Evolutionary conservation across 192 early-diverging fungal species (phyloP).

Genomic region (Chytriomyces sp.): DNA sequence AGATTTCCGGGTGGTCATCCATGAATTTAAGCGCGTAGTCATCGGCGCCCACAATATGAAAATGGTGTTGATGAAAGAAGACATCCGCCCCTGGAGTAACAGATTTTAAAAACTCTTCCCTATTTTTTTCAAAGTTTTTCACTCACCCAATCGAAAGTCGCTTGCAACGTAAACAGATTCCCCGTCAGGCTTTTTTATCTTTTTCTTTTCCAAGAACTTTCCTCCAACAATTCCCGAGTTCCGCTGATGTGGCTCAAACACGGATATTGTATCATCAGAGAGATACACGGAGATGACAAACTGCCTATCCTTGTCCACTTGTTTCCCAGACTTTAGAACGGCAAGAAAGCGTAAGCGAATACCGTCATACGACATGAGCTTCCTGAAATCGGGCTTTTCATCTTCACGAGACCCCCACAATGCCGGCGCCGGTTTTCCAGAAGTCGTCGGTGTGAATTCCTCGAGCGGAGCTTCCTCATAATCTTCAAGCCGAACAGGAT

Average conservation of each 20-base stretch:
- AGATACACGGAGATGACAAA: constrained; percentile 64
- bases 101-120: constrained; percentile 3
- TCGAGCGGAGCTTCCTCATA: constrained; percentile 44
- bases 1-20: constrained; percentile 51
- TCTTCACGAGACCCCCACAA: constrained; percentile 32
- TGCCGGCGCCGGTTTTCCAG: constrained; percentile 30
- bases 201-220: constrained; percentile 64
- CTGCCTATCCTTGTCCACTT: constrained; percentile 60
- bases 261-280: constrained; percentile 60
- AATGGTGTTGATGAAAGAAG: constrained; percentile 57
- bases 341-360: constrained; percentile 54
- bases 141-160: constrained; percentile 62
- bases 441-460: constrained; percentile 13
- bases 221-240: constrained; percentile 65
- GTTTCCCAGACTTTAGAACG: constrained; percentile 41
- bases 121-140: not conserved
- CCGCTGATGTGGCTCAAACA: constrained; percentile 62
- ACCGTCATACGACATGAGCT: constrained; percentile 54
- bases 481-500: constrained; percentile 58
- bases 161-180: constrained; percentile 48
- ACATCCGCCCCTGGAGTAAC: constrained; percentile 52
- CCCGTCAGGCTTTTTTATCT: constrained; percentile 55
- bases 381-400: constrained; percentile 53
- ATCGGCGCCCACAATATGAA: constrained; percentile 59
- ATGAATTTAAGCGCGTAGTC: constrained; percentile 68